phyloP scores from a whole-genome alignment of 768 basidiomycete genomes.

The Mycena filopes region DNA sequence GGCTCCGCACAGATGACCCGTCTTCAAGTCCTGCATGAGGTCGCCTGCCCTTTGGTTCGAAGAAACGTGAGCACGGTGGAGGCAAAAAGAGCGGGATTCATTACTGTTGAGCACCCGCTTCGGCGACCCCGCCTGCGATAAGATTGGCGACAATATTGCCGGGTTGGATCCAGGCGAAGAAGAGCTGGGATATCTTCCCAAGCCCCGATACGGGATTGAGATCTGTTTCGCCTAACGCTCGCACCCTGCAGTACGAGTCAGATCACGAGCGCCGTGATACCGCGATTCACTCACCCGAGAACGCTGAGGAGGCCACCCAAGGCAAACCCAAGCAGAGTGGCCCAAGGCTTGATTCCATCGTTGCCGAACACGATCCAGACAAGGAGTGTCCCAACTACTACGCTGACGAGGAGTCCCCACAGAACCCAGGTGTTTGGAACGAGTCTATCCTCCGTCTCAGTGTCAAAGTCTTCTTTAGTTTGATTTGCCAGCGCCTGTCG shows the following conservation, averaged over 20 bases:
- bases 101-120: conserved; percentile 93
- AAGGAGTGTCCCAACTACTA: conserved; percentile 75
- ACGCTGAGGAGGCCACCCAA: conserved; percentile 88
- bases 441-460: conserved; percentile 81
- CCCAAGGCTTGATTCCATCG: conserved; percentile 96
- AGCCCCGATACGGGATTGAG: conserved; percentile 92
- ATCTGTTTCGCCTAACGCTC: conserved; percentile 96
- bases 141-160: conserved; percentile 98
- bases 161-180: conserved; percentile 95
- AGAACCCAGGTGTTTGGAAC: conserved; percentile 86
- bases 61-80: conserved; percentile 5
- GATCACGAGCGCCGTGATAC: neutral
- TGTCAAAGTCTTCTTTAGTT: conserved; percentile 65
- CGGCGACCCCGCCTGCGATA: conserved; percentile 96
- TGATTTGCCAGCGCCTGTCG: conserved; percentile 38
- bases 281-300: conserved; percentile 71
- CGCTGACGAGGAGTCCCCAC: conserved; percentile 69
- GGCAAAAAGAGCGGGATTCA: conserved; percentile 33
- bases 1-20: conserved; percentile 91
- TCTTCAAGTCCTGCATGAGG: conserved; percentile 98
- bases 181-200: conserved; percentile 93
- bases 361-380: conserved; percentile 92
- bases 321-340: conserved; percentile 85
- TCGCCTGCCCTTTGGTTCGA: conserved; percentile 80
- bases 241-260: conserved; percentile 67